Evolutionary conservation across 805 yeast genomes (phyloP).

Genomic region (Candida nonsorbophila): DNA sequence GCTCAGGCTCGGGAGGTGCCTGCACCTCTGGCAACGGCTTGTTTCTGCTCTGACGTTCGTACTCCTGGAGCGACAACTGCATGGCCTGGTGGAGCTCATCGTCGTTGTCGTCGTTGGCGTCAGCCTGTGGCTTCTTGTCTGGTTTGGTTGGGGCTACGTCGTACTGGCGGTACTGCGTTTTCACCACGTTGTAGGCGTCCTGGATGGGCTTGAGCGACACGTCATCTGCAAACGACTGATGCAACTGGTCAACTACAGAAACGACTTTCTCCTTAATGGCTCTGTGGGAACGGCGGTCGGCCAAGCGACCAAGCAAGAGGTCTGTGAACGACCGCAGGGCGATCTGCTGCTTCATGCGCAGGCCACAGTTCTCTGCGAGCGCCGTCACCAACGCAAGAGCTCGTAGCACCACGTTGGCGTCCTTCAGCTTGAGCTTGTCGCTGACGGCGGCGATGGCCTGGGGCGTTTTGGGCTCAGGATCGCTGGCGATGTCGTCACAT

Average conservation of each 20-base stretch:
- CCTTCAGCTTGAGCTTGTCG: conserved; percentile 21
- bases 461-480: conserved; percentile 34
- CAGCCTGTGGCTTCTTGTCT: conserved; percentile 45
- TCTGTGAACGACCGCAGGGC: conserved; percentile 33
- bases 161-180: conserved; percentile 30
- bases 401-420: conserved; percentile 37
- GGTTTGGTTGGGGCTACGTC: conserved; percentile 50
- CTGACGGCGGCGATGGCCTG: conserved; percentile 22
- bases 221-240: conserved; percentile 61
- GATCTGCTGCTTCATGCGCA: conserved; percentile 39
- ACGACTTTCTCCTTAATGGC: conserved; percentile 62
- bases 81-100: conserved; percentile 74
- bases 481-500: conserved; percentile 30
- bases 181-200: conserved; percentile 52
- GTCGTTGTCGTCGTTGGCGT: conserved; percentile 62
- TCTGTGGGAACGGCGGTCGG: conserved; percentile 55
- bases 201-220: conserved; percentile 70
- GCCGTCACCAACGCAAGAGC: conserved; percentile 32
- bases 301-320: conserved; percentile 35
- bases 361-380: conserved; percentile 41
- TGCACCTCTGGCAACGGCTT: too few species aligned
- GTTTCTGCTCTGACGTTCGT: conserved; percentile 37
- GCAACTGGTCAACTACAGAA: conserved; percentile 64
- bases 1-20: conserved; percentile 9
- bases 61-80: conserved; percentile 66